Evolutionary conservation across 2,329 filamentous ascomycete genomes (phyloP), one percentile per base, ranked within the genome.

Genomic region (Penicillium sp.): DNA sequence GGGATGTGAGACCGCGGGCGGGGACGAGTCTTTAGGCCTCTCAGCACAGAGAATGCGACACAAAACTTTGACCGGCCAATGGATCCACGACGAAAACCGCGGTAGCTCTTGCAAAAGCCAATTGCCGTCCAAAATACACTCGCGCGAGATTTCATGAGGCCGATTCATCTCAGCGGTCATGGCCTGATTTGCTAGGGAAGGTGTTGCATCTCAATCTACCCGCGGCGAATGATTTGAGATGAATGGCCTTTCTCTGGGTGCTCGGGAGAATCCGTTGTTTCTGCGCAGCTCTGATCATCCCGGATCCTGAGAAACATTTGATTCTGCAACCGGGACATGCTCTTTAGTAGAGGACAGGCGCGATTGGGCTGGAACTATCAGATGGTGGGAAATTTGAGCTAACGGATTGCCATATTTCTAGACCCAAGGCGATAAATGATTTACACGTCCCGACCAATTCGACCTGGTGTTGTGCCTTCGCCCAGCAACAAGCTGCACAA

Each of bases 341-440:
- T 58, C 52, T 35, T 13, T 26, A 52, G 33, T 52, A 28, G 40
- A 35, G 1, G 26, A 13, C n/a, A 30, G 43, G 16, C 38, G 28
- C 38, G 45, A 43, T 25, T 45, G 55, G 16, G 42, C 58, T 56
- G 46, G 33, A 52, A 25, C 11, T 28, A 26, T 2, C 25, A 30
- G 40, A 33, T 49, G 37, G 30, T 5, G 37, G 55, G 40, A 58
- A 52, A 48, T 45, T 55, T 46, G 52, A 19, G 60, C 67, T 69
- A 65, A 68, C 55, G 16, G 30, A 52, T 64, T 16, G 33, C 48
- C 45, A 19, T 56, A 38, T 38, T 51, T 48, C 38, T 54, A 68
- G 65, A 66, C 37, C 30, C 56, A 52, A 64, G 62, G 57, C 56
- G 65, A 70, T 70, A 70, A 69, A 70, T 70, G 68, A 69, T 70